Conservation (phyloP, 345 rosid genomes). For the Orychophragmus violaceus region DNA sequence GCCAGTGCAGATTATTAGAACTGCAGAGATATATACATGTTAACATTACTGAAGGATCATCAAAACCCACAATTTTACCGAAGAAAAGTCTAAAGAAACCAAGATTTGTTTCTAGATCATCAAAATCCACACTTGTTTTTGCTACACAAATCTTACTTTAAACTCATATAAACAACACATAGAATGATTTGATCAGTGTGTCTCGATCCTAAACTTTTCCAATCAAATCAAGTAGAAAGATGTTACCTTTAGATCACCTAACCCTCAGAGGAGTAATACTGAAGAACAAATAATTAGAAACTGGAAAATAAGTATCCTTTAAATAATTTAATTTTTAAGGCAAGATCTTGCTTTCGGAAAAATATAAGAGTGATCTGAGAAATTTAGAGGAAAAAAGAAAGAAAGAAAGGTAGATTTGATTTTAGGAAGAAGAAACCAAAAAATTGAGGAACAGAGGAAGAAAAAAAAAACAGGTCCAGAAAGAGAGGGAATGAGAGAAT, state of each 20-base stretch:
- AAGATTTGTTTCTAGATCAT: not conserved
- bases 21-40: conserved; percentile 1
- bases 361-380: too few relatives aligned
- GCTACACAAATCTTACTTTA: too few relatives aligned
- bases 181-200: conserved; percentile 1
- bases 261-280: conserved; percentile 1
- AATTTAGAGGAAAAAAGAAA: too few relatives aligned
- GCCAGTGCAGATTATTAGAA: conserved; percentile 7
- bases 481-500: conserved; percentile 16
- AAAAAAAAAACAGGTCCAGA: not conserved
- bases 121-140: not conserved
- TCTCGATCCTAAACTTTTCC: conserved; percentile 2
- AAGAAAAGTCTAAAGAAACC: not conserved
- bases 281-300: too few relatives aligned
- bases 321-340: too few relatives aligned
- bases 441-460: not conserved
- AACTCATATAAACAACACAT: not conserved
- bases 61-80: too few relatives aligned
- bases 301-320: too few relatives aligned
- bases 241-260: conserved; percentile 29
- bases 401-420: conserved; percentile 5
- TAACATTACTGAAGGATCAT: not conserved
- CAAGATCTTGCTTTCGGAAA: too few relatives aligned
- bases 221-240: conserved; percentile 4
- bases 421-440: not conserved